phyloP scores from a whole-genome alignment of 441 rosid genomes.

The Corymbia calophylla region DNA sequence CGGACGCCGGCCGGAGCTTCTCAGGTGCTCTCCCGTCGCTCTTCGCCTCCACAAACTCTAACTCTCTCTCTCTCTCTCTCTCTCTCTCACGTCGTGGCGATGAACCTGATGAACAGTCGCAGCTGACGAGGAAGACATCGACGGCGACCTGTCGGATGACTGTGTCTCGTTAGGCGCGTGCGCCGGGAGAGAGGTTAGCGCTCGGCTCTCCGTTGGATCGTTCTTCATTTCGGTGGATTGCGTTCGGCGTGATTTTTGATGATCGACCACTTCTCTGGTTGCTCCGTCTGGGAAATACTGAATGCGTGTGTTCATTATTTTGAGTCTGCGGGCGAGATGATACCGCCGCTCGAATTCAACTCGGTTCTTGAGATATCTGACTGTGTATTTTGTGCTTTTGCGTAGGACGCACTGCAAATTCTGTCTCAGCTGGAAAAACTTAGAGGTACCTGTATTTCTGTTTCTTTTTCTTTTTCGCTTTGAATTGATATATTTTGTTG shows the following conservation, averaged over 20 bases:
- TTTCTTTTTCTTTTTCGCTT: background rate
- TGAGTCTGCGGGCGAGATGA: background rate
- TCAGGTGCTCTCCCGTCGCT: background rate
- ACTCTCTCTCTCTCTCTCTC: background rate
- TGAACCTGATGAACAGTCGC: background rate
- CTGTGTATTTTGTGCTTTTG: background rate
- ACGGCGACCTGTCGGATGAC: background rate
- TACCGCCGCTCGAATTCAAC: background rate
- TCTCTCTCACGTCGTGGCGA: background rate
- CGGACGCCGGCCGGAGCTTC: background rate
- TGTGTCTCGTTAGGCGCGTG: background rate
- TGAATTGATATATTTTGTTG: background rate
- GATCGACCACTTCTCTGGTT: background rate
- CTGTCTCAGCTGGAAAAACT: constrained; percentile 59
- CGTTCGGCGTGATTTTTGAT: background rate
- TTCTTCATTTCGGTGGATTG: background rate
- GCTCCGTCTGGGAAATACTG: background rate
- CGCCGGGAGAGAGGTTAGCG: background rate
- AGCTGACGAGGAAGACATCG: background rate
- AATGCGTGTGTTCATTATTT: background rate
- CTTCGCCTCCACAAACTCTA: background rate
- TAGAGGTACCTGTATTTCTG: constrained; percentile 25
- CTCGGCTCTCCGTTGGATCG: background rate
- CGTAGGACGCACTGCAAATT: constrained; percentile 51
- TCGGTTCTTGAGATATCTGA: background rate